Evolutionary conservation across 202 grass and related monocot species (phyloP).

Genomic region (Elaeis oleifera): DNA sequence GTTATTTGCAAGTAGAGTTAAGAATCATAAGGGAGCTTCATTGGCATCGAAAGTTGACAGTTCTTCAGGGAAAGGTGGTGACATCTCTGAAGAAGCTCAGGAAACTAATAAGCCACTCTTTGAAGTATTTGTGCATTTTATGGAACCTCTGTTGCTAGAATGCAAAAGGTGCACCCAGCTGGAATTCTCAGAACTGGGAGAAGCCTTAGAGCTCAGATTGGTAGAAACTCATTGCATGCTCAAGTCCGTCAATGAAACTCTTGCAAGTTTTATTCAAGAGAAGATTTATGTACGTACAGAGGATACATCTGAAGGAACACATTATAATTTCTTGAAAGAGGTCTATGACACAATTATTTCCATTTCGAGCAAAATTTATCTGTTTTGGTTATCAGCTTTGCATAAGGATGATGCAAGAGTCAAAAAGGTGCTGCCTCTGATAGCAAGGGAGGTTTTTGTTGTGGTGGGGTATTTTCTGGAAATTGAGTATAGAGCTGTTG

Average conservation of each 20-base stretch:
- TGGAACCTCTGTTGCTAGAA: slow-evolving; percentile 73
- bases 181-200: slow-evolving; percentile 30
- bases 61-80: slow-evolving; percentile 28
- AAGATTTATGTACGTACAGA: slow-evolving; percentile 80
- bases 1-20: slow-evolving; percentile 55
- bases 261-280: slow-evolving; percentile 56
- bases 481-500: slow-evolving; percentile 84
- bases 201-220: slow-evolving; percentile 47
- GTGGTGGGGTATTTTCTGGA: slow-evolving; percentile 65
- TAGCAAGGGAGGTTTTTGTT: slow-evolving; percentile 63
- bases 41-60: slow-evolving; percentile 14
- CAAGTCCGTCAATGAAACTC: slow-evolving; percentile 72
- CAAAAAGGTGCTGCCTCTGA: slow-evolving; percentile 70
- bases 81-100: slow-evolving; percentile 52
- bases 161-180: slow-evolving; percentile 49
- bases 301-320: slow-evolving; percentile 61
- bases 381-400: slow-evolving; percentile 63
- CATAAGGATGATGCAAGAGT: slow-evolving; percentile 43
- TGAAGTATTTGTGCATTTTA: slow-evolving; percentile 80
- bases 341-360: slow-evolving; percentile 54
- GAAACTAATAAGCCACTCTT: slow-evolving; percentile 54
- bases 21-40: slow-evolving; percentile 37
- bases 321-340: slow-evolving; percentile 86
- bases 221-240: slow-evolving; percentile 86
- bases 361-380: slow-evolving; percentile 55